These are phyloP conservation scores for Hemileccinum impolitum DNA, from an alignment of 768 basidiomycete genomes.

Conservation along the genomic window DNA sequence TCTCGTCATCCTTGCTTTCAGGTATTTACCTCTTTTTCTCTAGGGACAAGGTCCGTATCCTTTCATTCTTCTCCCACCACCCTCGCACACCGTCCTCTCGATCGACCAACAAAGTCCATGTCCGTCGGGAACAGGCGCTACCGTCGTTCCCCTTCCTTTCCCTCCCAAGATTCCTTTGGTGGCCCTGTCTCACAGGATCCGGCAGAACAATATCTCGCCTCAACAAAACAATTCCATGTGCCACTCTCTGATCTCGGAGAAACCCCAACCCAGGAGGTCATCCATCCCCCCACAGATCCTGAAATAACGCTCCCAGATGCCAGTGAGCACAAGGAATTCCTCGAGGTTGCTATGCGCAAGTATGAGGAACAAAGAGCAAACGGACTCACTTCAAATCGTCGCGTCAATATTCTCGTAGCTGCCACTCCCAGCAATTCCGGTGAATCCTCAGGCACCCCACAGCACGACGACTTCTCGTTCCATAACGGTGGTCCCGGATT, in stretches of 20 bases:
- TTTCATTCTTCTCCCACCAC: conserved; percentile 32
- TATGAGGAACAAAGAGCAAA: conserved; percentile 24
- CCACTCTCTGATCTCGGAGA: conserved; percentile 57
- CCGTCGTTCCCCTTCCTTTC: conserved; percentile 35
- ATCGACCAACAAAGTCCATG: conserved; percentile 20
- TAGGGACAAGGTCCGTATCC: conserved; percentile 32
- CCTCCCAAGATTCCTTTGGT: conserved; percentile 64
- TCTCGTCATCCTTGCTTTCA: conserved; percentile 20
- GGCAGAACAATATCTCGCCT: conserved; percentile 43
- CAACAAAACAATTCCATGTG: conserved; percentile 47
- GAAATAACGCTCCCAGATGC: conserved; percentile 50
- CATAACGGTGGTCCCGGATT: conserved; percentile 9
- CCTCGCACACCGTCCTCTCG: conserved; percentile 9
- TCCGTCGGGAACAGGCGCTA: conserved; percentile 19
- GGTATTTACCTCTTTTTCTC: conserved; percentile 26
- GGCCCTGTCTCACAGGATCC: conserved; percentile 48
- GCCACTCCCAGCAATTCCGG: conserved; percentile 49
- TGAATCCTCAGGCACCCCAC: conserved; percentile 23
- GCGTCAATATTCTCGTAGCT: conserved; percentile 41
- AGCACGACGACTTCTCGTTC: conserved; percentile 9
- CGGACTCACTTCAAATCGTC: conserved; percentile 8
- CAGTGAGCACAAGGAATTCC: conserved; percentile 27
- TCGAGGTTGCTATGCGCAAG: conserved; percentile 22
- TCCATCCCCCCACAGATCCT: conserved; percentile 38
- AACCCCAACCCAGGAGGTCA: conserved; percentile 25